phyloP scores from a whole-genome alignment of 257 asterid species.

The Fraxinus anomala region DNA sequence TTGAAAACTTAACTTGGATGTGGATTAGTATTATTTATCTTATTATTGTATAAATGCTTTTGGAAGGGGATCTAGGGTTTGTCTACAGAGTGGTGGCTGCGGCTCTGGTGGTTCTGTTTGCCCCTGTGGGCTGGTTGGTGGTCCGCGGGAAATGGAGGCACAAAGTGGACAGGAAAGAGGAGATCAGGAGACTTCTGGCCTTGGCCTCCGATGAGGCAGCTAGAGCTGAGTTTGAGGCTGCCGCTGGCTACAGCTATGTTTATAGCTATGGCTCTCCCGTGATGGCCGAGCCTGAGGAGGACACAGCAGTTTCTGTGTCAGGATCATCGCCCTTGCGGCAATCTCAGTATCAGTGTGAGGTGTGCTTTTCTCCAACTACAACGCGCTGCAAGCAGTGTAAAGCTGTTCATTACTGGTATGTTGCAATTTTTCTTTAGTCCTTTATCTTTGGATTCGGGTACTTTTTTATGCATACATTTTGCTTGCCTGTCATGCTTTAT shows the following conservation, averaged over 20 bases:
- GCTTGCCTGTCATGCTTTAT: constrained; percentile 20
- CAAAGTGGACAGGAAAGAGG: constrained; percentile 58
- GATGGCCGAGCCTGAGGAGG: constrained; percentile 27
- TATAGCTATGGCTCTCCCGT: constrained; percentile 26
- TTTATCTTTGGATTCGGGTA: constrained; percentile 1
- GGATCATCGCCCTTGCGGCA: constrained; percentile 31
- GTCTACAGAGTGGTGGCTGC: constrained; percentile 38
- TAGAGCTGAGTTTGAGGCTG: constrained; percentile 62
- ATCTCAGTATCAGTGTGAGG: constrained; percentile 63
- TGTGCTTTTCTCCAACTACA: constrained; percentile 58
- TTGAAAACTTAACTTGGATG: constrained; percentile 41
- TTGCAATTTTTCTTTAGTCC: background rate
- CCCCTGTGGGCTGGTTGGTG: constrained; percentile 45
- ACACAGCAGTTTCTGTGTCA: constrained; percentile 6
- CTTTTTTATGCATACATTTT: background rate
- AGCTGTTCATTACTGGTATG: constrained; percentile 81
- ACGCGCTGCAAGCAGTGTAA: constrained; percentile 77
- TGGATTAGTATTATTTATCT: constrained; percentile 28
- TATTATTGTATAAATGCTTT: constrained; percentile 60
- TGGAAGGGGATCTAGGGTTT: constrained; percentile 64
- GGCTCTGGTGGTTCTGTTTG: constrained; percentile 42
- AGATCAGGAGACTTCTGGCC: constrained; percentile 61
- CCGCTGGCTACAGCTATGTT: constrained; percentile 29
- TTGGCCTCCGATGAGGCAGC: constrained; percentile 69
- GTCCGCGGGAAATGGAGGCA: constrained; percentile 68